These are phyloP conservation scores for Paraconiothyrium brasiliense DNA, from an alignment of 2,329 filamentous ascomycete genomes.

Conservation along the genomic window DNA sequence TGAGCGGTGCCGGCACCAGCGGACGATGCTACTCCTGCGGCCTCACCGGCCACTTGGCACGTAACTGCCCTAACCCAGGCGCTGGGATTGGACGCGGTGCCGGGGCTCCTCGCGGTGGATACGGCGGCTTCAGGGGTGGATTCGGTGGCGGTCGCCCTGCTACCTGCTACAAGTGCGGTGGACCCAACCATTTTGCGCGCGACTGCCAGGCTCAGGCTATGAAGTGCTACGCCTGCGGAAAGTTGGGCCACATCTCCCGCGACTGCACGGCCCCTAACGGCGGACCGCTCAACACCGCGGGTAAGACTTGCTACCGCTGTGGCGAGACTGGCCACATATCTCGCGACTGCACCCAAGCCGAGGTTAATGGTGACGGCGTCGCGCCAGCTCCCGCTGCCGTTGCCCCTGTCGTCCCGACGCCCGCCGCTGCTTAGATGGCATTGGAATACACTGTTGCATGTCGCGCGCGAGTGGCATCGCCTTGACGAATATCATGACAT, in stretches of 20 bases:
- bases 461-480: conserved; percentile 32
- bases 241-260: conserved; percentile 85
- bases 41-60: conserved; percentile 89
- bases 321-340: conserved; percentile 96
- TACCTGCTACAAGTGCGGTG: conserved; percentile 75
- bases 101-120: conserved; percentile 76
- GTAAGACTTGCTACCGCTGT: conserved; percentile 99
- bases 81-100: conserved; percentile 71
- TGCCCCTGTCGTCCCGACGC: conserved; percentile 53
- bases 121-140: conserved; percentile 74
- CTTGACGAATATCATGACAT: conserved; percentile 18
- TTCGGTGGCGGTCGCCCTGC: conserved; percentile 73
- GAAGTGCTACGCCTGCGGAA: conserved; percentile 98
- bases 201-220: conserved; percentile 98
- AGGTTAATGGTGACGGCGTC: conserved; percentile 56
- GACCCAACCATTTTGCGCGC: conserved; percentile 97
- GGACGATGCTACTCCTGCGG: conserved; percentile 98
- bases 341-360: conserved; percentile 87
- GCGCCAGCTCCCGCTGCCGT: conserved; percentile 41
- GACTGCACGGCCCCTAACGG: conserved; percentile 98
- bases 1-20: conserved; percentile 81
- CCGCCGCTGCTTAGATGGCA: conserved; percentile 46
- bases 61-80: conserved; percentile 82
- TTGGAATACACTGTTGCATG: not conserved
- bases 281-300: conserved; percentile 91